These are phyloP conservation scores for Salvia splendens DNA, from an alignment of 257 asterid genomes.

Conservation along the genomic window DNA sequence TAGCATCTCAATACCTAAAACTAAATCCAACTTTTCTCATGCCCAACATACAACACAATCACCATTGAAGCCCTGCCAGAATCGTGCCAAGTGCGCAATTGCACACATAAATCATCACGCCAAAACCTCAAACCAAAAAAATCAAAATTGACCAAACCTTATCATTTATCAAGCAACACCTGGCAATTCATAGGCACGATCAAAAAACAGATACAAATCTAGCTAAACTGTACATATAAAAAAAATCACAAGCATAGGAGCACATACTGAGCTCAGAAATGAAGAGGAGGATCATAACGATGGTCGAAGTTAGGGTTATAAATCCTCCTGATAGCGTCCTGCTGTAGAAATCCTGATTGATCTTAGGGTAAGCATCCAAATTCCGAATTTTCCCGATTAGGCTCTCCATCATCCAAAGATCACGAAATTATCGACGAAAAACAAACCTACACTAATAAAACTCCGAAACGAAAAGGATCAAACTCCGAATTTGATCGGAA, in stretches of 20 bases:
- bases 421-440: conserved; percentile 18
- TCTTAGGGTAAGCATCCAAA: conserved; percentile 93
- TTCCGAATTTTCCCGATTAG: conserved; percentile 66
- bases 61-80: conserved; percentile 10
- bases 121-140: neutral
- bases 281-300: conserved; percentile 86
- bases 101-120: neutral
- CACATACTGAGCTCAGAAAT: conserved; percentile 91
- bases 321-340: conserved; percentile 95
- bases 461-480: conserved; percentile 20
- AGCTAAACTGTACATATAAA: conserved; percentile 3
- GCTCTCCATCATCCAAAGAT: conserved; percentile 56
- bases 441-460: conserved; percentile 11
- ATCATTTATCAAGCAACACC: neutral
- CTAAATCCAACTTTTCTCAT: neutral
- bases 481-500: conserved; percentile 34
- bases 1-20: neutral
- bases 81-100: conserved; percentile 1
- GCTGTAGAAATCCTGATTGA: conserved; percentile 98
- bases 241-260: neutral
- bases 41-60: conserved; percentile 1
- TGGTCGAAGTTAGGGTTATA: conserved; percentile 79
- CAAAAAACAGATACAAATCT: conserved; percentile 5
- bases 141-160: conserved; percentile 14
- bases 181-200: conserved; percentile 6